These are phyloP conservation scores for Cryomyces minteri DNA, from an alignment of 495 filamentous ascomycete genomes.

Conservation along the genomic window DNA sequence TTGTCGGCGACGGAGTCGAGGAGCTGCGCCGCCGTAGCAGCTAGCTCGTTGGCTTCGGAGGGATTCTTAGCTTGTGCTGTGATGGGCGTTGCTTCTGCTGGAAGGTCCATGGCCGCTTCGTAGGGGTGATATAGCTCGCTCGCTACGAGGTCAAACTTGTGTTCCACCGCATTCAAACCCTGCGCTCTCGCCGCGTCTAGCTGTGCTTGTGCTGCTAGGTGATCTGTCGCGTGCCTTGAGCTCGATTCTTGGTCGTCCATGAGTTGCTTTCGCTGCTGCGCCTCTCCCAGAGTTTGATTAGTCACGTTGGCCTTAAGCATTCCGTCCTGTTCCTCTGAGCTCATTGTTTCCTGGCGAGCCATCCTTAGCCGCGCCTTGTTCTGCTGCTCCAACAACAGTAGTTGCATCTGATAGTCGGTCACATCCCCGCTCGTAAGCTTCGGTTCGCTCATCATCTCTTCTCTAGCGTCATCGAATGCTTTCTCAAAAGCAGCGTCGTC, in stretches of 20 bases:
- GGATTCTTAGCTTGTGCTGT: slow-evolving; percentile 5
- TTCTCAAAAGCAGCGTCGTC: slow-evolving; percentile 46
- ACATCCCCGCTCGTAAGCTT: not conserved
- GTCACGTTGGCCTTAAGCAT: too few relatives aligned
- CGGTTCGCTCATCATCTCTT: slow-evolving; percentile 6
- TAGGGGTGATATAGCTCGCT: too few relatives aligned
- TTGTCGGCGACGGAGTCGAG: slow-evolving; percentile 53
- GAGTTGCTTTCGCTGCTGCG: not conserved
- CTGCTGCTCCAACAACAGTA: not conserved
- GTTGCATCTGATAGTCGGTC: not conserved
- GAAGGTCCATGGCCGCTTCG: too few relatives aligned
- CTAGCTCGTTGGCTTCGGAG: slow-evolving; percentile 44
- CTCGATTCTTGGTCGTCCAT: not conserved
- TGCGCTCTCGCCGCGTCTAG: too few relatives aligned
- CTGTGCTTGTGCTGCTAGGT: not conserved
- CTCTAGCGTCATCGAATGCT: slow-evolving; percentile 32
- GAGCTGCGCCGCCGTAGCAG: slow-evolving; percentile 49
- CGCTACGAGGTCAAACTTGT: too few relatives aligned
- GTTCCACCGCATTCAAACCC: too few relatives aligned
- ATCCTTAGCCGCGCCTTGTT: not conserved
- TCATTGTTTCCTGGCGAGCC: too few relatives aligned
- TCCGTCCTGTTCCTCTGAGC: too few relatives aligned
- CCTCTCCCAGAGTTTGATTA: not conserved
- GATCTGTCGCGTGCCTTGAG: not conserved
- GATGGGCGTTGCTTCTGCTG: too few relatives aligned